phyloP scores from a whole-genome alignment of 1,284 basidiomycete genomes.

The Testicularia cyperi region DNA sequence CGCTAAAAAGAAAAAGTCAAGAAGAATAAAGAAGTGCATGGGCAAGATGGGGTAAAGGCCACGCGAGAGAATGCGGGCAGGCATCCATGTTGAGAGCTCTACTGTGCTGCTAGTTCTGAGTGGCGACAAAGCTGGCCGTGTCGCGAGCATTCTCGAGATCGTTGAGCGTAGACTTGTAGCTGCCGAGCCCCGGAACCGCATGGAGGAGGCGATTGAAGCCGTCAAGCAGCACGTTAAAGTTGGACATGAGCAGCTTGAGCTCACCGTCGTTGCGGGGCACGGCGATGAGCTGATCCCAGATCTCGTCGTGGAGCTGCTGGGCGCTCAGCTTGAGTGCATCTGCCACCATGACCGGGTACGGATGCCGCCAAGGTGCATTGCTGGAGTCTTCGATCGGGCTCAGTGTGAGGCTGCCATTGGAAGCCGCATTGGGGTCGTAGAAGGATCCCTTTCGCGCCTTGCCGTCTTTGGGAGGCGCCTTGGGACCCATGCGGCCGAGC shows the following conservation, averaged over 20 bases:
- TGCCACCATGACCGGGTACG: conserved; percentile 34
- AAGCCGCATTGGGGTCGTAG: conserved; percentile 3
- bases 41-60: too few species aligned
- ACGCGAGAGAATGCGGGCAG: too few species aligned
- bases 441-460: conserved; percentile 17
- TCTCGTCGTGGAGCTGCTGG: conserved; percentile 32
- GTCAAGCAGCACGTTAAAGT: conserved; percentile 24
- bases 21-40: too few species aligned
- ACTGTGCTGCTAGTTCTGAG: conserved; percentile 14
- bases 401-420: too few species aligned
- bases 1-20: too few species aligned
- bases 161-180: conserved; percentile 13
- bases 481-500: conserved; percentile 4
- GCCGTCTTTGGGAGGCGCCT: conserved; percentile 2
- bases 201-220: conserved; percentile 25
- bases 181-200: conserved; percentile 22
- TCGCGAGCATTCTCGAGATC: conserved; percentile 29
- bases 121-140: conserved; percentile 29
- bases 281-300: conserved; percentile 32
- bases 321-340: conserved; percentile 18
- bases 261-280: conserved; percentile 21
- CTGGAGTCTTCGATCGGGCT: conserved; percentile 29
- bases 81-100: too few species aligned
- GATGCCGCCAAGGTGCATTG: conserved; percentile 34
- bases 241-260: conserved; percentile 12